Evolutionary conservation across 2,329 filamentous ascomycete species (phyloP).

Genomic region (Furcasterigmium sp.): DNA sequence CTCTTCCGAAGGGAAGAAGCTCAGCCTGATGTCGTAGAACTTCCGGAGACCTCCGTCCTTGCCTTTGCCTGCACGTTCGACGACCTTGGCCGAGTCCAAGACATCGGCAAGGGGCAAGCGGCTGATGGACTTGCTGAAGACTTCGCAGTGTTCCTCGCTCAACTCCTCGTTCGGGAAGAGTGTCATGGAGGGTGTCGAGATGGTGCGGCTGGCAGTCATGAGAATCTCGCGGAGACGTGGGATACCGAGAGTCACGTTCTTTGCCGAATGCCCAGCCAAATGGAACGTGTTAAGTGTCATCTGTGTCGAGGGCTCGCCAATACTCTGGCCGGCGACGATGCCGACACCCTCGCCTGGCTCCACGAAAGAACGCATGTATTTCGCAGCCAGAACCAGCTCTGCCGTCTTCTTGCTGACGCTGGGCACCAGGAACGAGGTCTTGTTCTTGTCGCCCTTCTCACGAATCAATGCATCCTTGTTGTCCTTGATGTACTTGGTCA

Average conservation of each 20-base stretch:
- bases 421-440: constrained; percentile 26
- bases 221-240: constrained; percentile 94
- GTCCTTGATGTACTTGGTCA: constrained; percentile 71
- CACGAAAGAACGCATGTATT: constrained; percentile 87
- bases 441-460: constrained; percentile 33
- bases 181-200: constrained; percentile 89
- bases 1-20: constrained; percentile 79
- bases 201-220: constrained; percentile 89
- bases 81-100: constrained; percentile 73
- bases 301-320: constrained; percentile 95
- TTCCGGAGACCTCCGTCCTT: constrained; percentile 67
- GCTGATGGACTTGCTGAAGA: constrained; percentile 89
- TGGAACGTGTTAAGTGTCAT: constrained; percentile 99
- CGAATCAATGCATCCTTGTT: constrained; percentile 58
- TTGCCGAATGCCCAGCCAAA: constrained; percentile 94
- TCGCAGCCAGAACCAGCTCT: constrained; percentile 79
- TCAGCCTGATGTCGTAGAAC: constrained; percentile 74
- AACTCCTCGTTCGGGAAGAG: constrained; percentile 72
- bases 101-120: constrained; percentile 79
- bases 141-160: constrained; percentile 60
- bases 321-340: constrained; percentile 92
- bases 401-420: constrained; percentile 64
- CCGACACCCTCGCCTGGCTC: constrained; percentile 96
- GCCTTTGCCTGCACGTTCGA: constrained; percentile 72
- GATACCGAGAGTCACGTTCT: constrained; percentile 98